Evolutionary conservation across 2,329 filamentous ascomycete genomes (phyloP), one percentile per base, ranked within the genome.

Genomic region (Diaporthe helianthi): DNA sequence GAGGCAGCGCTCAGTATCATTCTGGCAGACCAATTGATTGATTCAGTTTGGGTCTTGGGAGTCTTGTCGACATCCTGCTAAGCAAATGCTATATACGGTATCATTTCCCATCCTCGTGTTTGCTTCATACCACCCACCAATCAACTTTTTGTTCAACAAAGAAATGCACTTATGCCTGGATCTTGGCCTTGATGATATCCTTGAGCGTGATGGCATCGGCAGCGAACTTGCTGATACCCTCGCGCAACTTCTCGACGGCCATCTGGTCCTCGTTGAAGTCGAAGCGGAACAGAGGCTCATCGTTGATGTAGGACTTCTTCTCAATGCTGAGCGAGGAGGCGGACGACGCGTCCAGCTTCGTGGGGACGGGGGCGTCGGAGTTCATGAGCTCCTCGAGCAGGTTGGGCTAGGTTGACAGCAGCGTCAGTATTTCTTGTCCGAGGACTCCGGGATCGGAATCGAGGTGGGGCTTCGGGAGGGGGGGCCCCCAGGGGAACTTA

Each of bases 251-350:
- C 91, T 98, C 94, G 75, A 97, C 93, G 73, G 93, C 96, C 96
- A 99, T 99, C 83, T 95, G 92, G 79, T 99, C 94, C 89, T 99
- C 96, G 89, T 99, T 99, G 90, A 99, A 97, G 84, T 94, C 92
- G 87, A 98, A 99, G 82, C 96, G 94, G 94, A 98, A 99, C 61
- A 83, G 79, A 66, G 94, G 78, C 89, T 99, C 96, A 83, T 96
- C 86, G 80, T 91, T 89, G 83, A 99, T 91, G 89, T 97, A 99
- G 69, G 85, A 85, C 87, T 92, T 93, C 92, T 94, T 97, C 86
- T 92, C 84, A 75, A 99, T 88, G 83, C 96, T 83, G 74, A 96
- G 88, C 69, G 84, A 80, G 74, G 82, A 71, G 71, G 94, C 94
- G 69, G 80, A 79, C 58, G 87, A 79, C 64, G 93, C 85, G 77